Evolutionary conservation across 225 moss, liverwort and hornwort species (phyloP).

Genomic region (Neckera pumila): DNA sequence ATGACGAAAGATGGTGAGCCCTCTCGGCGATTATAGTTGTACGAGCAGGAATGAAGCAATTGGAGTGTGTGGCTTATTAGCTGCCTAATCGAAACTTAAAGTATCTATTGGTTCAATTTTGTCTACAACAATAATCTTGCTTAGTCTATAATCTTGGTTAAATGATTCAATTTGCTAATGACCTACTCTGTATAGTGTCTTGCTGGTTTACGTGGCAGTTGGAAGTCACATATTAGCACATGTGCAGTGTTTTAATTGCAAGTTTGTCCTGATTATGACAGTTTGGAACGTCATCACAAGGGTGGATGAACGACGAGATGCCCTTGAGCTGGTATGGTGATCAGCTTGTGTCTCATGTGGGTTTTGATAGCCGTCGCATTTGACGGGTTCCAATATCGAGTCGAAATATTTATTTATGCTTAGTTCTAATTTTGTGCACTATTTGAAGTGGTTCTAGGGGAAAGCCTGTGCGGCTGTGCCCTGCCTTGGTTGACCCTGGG

Average conservation of each 20-base stretch:
- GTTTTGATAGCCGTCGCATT: background rate
- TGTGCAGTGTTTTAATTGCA: background rate
- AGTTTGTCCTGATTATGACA: slow-evolving; percentile 12
- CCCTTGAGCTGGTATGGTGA: slow-evolving; percentile 60
- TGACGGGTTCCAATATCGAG: background rate
- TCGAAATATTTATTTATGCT: background rate
- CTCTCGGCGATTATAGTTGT: background rate
- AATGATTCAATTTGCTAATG: background rate
- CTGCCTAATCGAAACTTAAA: background rate
- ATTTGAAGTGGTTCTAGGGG: background rate
- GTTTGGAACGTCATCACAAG: slow-evolving; percentile 41
- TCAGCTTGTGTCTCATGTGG: background rate
- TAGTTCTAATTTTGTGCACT: background rate
- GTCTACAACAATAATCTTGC: background rate
- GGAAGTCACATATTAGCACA: background rate
- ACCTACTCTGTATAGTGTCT: background rate
- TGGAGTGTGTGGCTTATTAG: background rate
- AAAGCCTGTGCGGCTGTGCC: background rate
- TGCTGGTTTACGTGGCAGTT: background rate
- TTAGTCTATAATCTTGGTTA: background rate
- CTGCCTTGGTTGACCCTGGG: background rate
- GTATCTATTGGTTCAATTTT: background rate
- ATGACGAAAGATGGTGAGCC: background rate
- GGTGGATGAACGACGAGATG: slow-evolving; percentile 67
- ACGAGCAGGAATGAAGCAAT: background rate